A percentile compares a stretch with the other conserved stretches of the same genome.
phyloP scores from a whole-genome alignment of 192 early-diverging fungal genomes.

The Backusella sp. region DNA sequence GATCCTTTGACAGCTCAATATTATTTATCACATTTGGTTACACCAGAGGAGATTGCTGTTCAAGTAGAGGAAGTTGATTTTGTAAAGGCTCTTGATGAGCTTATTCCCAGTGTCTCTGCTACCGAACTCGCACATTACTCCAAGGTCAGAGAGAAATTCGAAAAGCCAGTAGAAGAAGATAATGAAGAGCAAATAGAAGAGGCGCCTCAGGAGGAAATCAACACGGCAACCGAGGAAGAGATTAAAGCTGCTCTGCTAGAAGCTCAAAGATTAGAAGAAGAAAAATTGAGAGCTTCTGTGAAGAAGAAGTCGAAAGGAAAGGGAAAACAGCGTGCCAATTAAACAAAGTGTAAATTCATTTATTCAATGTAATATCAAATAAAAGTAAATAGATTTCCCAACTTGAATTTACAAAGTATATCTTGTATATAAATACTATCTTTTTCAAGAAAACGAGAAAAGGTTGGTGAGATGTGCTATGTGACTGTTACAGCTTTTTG shows the following conservation, averaged over 20 bases:
- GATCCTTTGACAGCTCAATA: conserved; percentile 83
- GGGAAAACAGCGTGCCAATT: conserved; percentile 3
- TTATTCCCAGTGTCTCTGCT: conserved; percentile 86
- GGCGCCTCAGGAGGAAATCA: background rate
- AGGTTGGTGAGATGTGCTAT: too few species aligned
- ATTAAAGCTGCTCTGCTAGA: background rate
- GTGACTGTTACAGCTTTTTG: too few species aligned
- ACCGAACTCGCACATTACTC: conserved; percentile 88
- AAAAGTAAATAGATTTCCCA: background rate
- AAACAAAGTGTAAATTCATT: background rate
- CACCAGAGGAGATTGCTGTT: conserved; percentile 70
- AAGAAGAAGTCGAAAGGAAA: conserved; percentile 12
- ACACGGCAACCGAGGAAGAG: conserved; percentile 1
- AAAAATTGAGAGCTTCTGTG: background rate
- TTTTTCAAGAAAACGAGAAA: too few species aligned
- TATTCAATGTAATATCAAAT: background rate
- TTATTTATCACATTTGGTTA: conserved; percentile 83
- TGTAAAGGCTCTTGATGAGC: conserved; percentile 72
- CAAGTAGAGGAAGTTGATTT: conserved; percentile 86
- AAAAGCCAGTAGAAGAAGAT: conserved; percentile 37
- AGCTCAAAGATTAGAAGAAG: background rate
- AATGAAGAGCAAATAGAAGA: background rate
- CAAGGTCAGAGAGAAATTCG: conserved; percentile 80
- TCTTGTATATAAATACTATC: too few species aligned
- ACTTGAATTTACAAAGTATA: background rate